These are phyloP conservation scores for Meyerozyma sp. DNA, from an alignment of 1,139 yeast genomes.

Conservation along the genomic window DNA sequence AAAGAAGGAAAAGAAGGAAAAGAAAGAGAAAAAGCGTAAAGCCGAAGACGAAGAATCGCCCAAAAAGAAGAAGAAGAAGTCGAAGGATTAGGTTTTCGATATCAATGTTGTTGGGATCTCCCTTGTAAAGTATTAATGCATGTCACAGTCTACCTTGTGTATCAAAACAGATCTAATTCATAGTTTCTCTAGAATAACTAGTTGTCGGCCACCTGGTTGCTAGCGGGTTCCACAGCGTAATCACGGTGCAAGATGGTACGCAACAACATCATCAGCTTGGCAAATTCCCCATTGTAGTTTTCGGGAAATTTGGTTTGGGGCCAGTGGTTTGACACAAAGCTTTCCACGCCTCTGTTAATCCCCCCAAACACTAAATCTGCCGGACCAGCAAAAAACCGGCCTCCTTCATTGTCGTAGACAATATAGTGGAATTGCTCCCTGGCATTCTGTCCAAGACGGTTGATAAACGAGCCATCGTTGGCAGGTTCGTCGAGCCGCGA, in stretches of 20 bases:
- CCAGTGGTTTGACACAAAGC: conserved; percentile 1
- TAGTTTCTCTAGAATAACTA: not conserved
- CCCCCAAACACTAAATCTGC: conserved; percentile 1
- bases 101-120: not conserved
- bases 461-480: not conserved
- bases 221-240: not conserved
- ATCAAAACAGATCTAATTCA: not conserved
- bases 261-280: not conserved
- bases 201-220: not conserved
- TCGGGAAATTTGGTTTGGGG: not conserved
- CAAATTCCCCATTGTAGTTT: conserved; percentile 1
- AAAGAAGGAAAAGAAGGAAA: conserved; percentile 52
- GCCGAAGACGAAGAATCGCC: conserved; percentile 43
- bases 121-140: conserved; percentile 1
- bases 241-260: not conserved
- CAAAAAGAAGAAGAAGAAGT: conserved; percentile 46
- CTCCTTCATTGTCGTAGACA: not conserved
- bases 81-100: conserved; percentile 26
- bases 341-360: not conserved
- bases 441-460: not conserved
- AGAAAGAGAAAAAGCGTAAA: conserved; percentile 50
- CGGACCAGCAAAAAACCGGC: not conserved
- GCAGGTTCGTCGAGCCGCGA: not conserved
- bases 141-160: not conserved
- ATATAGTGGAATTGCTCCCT: not conserved